Base-by-base conservation (phyloP, 257 asterid species). In the Nicotiana sylvestris region DNA sequence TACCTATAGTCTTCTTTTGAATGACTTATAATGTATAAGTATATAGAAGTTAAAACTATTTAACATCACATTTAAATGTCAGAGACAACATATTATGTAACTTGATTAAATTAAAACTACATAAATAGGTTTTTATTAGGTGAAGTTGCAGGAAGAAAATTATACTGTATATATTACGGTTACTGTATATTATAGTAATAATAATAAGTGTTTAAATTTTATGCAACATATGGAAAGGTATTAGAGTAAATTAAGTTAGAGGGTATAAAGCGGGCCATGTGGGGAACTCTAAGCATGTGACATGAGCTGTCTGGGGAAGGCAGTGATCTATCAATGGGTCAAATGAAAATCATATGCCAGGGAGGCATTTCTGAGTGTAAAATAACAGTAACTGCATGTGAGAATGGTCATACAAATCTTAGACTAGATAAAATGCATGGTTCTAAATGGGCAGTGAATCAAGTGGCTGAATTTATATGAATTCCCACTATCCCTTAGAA, bases 321-420 rank as follows among this genome's bases (percentile, higher is more conserved):
- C 82, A 61, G 83, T 82, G 88, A 83, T 90, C 87, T 84, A 86
- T 55, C 62, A 82, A 84, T 86, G 88, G 90, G 94, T 91, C 95
- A 91, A 89, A 89, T 74, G 81, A 77, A 85, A 86, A 83, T 83
- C 82, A 77, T 82, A 86, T 86, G 93, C 90, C 94, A 91, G 92
- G 64, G 87, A 85, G 83, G 92, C 90, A 86, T 83, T 15, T 35
- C 37, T 17, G 30, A 21, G 80, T 80, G 86, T 69, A 86, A 82
- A 86, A 76, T 70, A 79, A 82, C 83, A 86, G 89, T 85, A 86
- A 76, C 66, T 82, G 67, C 91, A 86, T 89, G 95, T 89, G 90
- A 86, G 58, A 61, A 78, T 86, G 86, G 62, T 81, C 30, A 82
- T 39, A 66, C 72, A 16, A 74, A 39, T 49, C 43, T 74, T 21